These are phyloP conservation scores for Neolentinus lepideus DNA, from an alignment of 1,284 basidiomycete species.

Conservation along the genomic window DNA sequence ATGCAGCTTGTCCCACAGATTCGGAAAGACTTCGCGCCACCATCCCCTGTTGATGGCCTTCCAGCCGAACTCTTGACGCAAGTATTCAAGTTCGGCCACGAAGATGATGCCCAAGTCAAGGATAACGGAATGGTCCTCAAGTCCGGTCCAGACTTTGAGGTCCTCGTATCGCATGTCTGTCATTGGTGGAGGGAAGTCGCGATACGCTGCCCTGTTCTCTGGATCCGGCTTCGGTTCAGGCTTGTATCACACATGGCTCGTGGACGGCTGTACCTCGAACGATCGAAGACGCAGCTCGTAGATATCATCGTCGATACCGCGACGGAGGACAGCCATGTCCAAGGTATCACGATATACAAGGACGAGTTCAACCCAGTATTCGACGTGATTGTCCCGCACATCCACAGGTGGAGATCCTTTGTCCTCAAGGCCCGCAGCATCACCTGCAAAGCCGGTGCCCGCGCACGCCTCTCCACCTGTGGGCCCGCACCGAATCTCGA, in stretches of 20 bases:
- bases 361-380: conserved; percentile 38
- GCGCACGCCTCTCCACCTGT: conserved; percentile 39
- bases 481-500: conserved; percentile 43
- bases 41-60: conserved; percentile 31
- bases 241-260: conserved; percentile 39
- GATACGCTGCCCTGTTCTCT: conserved; percentile 38
- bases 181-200: conserved; percentile 46
- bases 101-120: conserved; percentile 33
- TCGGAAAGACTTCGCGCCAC: background rate
- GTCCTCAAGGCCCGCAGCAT: conserved; percentile 51
- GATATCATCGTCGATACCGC: conserved; percentile 54
- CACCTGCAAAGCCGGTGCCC: conserved; percentile 43
- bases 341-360: conserved; percentile 38
- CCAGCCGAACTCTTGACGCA: conserved; percentile 50
- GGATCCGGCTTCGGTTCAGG: conserved; percentile 47
- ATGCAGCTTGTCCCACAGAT: background rate
- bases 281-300: conserved; percentile 29
- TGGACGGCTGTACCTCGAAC: conserved; percentile 36
- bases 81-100: conserved; percentile 44
- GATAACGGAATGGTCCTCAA: conserved; percentile 20
- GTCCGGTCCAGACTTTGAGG: conserved; percentile 34
- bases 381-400: conserved; percentile 37
- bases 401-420: conserved; percentile 46
- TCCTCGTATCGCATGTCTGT: conserved; percentile 47
- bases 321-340: conserved; percentile 35